These are phyloP conservation scores for Ophiostoma perfectum DNA, from an alignment of 2,329 filamentous ascomycete genomes.

Conservation along the genomic window DNA sequence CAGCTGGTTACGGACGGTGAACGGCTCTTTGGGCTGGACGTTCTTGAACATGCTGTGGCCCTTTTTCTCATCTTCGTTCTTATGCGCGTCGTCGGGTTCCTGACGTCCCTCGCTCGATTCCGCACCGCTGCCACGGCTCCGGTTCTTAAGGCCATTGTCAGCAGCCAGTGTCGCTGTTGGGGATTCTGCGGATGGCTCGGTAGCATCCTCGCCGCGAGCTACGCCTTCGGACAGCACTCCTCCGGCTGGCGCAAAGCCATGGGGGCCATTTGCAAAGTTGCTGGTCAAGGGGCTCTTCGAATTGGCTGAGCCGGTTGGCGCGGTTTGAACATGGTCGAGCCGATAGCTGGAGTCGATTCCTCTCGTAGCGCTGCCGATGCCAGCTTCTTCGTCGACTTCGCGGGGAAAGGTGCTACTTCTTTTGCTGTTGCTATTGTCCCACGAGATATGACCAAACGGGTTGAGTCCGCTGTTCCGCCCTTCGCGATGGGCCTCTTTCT, in stretches of 20 bases:
- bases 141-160: slow-evolving; percentile 25
- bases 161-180: slow-evolving; percentile 17
- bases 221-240: slow-evolving; percentile 13
- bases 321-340: slow-evolving; percentile 32
- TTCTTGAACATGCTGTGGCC: slow-evolving; percentile 41
- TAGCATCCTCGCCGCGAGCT: not conserved
- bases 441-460: slow-evolving; percentile 42
- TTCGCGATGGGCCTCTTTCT: slow-evolving; percentile 41
- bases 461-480: slow-evolving; percentile 42
- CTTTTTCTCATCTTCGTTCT: slow-evolving; percentile 39
- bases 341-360: slow-evolving; percentile 26
- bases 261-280: not conserved
- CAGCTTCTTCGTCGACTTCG: slow-evolving; percentile 35
- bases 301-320: slow-evolving; percentile 15
- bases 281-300: slow-evolving; percentile 11
- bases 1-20: slow-evolving; percentile 60
- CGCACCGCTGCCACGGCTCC: slow-evolving; percentile 30
- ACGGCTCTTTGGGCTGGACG: slow-evolving; percentile 48
- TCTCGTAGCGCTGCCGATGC: slow-evolving; percentile 27
- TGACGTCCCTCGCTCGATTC: slow-evolving; percentile 2
- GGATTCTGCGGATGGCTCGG: slow-evolving; percentile 16
- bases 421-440: slow-evolving; percentile 18
- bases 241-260: slow-evolving; percentile 9
- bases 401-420: slow-evolving; percentile 33
- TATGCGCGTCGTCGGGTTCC: slow-evolving; percentile 26